phyloP scores from a whole-genome alignment of 805 yeast genomes.

The Blastobotrys robertii region DNA sequence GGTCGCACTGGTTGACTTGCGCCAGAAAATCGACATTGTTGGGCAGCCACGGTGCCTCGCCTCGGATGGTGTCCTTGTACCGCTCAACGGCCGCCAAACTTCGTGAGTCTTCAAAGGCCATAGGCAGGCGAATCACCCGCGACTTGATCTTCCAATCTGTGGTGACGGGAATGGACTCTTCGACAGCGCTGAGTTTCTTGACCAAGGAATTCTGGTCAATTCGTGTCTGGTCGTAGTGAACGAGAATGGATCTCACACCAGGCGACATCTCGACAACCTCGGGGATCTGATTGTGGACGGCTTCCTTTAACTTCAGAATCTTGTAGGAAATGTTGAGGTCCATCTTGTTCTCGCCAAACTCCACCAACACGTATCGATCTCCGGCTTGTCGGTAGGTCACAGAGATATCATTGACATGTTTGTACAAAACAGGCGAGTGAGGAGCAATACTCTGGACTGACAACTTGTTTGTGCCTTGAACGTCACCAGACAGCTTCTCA shows the following conservation, averaged over 20 bases:
- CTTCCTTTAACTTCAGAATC: conserved; percentile 69
- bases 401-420: conserved; percentile 35
- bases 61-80: conserved; percentile 86
- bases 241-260: conserved; percentile 90
- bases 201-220: conserved; percentile 56
- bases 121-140: conserved; percentile 74
- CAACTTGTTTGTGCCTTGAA: conserved; percentile 55
- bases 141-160: conserved; percentile 83
- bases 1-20: conserved; percentile 69
- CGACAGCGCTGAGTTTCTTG: conserved; percentile 59
- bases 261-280: conserved; percentile 95
- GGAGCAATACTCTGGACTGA: conserved; percentile 33
- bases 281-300: conserved; percentile 53
- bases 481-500: conserved; percentile 23
- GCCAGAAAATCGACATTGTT: conserved; percentile 95
- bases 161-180: conserved; percentile 60
- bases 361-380: conserved; percentile 84
- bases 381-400: conserved; percentile 95
- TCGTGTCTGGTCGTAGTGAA: conserved; percentile 63
- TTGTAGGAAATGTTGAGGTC: conserved; percentile 80
- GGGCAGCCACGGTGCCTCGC: conserved; percentile 96
- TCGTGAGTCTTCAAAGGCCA: conserved; percentile 91
- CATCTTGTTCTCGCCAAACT: conserved; percentile 83
- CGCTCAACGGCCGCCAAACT: conserved; percentile 85
- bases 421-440: conserved; percentile 49